Conservation (phyloP, 2,329 filamentous ascomycete species). For the Aspergillus fumigatus region DNA sequence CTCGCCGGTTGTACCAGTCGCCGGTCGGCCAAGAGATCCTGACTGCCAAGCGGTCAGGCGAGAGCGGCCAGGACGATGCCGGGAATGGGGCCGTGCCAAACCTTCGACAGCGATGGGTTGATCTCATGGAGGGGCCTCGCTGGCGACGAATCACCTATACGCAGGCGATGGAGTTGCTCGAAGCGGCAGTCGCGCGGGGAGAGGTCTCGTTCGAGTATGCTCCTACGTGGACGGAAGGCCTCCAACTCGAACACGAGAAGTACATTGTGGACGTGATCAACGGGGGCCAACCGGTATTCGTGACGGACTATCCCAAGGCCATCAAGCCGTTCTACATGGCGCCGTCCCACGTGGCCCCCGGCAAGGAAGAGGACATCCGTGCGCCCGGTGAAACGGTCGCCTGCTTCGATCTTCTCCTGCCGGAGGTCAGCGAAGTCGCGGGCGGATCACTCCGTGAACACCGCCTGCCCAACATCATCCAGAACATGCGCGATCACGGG, state of each 20-base stretch:
- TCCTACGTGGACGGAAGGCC: conserved; percentile 66
- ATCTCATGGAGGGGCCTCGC: conserved; percentile 48
- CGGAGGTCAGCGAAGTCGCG: conserved; percentile 78
- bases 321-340: conserved; percentile 94
- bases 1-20: conserved; percentile 47
- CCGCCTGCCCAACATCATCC: conserved; percentile 60
- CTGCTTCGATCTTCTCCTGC: conserved; percentile 86
- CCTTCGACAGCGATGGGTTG: conserved; percentile 67
- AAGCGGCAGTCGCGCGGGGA: conserved; percentile 50
- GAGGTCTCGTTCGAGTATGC: conserved; percentile 58
- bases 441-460: conserved; percentile 89
- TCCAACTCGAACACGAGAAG: conserved; percentile 90
- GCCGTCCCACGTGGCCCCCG: conserved; percentile 39
- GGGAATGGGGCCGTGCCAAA: conserved; percentile 35
- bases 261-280: conserved; percentile 70
- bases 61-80: conserved; percentile 37
- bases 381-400: conserved; percentile 59
- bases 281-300: conserved; percentile 68
- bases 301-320: conserved; percentile 83
- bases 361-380: conserved; percentile 1
- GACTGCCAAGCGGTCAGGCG: conserved; percentile 38
- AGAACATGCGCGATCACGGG: conserved; percentile 67
- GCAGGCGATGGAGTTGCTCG: conserved; percentile 66
- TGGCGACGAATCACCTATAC: conserved; percentile 86
- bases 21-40: conserved; percentile 54